A percentile compares a stretch with the other conserved stretches of the same genome.
Evolutionary conservation across 2,329 filamentous ascomycete species (phyloP).

Genomic region (Fusarium setosum): DNA sequence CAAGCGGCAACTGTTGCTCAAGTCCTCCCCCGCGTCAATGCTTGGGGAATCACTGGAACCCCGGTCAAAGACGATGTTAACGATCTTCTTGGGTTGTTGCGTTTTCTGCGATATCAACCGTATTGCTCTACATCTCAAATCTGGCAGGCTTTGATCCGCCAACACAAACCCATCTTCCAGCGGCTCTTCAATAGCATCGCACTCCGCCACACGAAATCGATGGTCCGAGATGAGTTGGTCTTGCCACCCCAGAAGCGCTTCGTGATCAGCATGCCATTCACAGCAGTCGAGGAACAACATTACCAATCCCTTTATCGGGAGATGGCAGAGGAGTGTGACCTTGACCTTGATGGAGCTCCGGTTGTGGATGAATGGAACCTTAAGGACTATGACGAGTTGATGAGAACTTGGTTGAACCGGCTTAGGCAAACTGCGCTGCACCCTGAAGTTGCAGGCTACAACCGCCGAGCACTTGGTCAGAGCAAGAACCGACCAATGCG

Average conservation of each 20-base stretch:
- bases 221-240: slow-evolving; percentile 80
- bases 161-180: slow-evolving; percentile 73
- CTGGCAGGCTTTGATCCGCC: slow-evolving; percentile 75
- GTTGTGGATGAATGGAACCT: slow-evolving; percentile 72
- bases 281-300: slow-evolving; percentile 89
- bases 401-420: slow-evolving; percentile 83
- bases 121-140: slow-evolving; percentile 72
- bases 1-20: slow-evolving; percentile 85
- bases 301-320: slow-evolving; percentile 81
- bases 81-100: slow-evolving; percentile 83
- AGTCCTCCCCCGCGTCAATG: slow-evolving; percentile 83
- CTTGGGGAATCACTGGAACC: slow-evolving; percentile 92
- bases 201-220: slow-evolving; percentile 86
- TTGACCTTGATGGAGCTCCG: slow-evolving; percentile 74
- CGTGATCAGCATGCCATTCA: slow-evolving; percentile 91
- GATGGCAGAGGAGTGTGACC: slow-evolving; percentile 76
- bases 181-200: slow-evolving; percentile 78
- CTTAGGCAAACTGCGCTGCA: slow-evolving; percentile 88
- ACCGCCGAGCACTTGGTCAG: slow-evolving; percentile 71
- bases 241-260: slow-evolving; percentile 87
- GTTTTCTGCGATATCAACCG: slow-evolving; percentile 84
- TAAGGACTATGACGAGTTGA: slow-evolving; percentile 72
- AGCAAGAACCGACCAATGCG: slow-evolving; percentile 75
- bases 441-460: slow-evolving; percentile 80
- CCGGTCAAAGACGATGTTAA: slow-evolving; percentile 82